A percentile compares a stretch with the other conserved stretches of the same genome.
phyloP scores from a whole-genome alignment of 148 eudicot genomes.

The Linanthus parryae region DNA sequence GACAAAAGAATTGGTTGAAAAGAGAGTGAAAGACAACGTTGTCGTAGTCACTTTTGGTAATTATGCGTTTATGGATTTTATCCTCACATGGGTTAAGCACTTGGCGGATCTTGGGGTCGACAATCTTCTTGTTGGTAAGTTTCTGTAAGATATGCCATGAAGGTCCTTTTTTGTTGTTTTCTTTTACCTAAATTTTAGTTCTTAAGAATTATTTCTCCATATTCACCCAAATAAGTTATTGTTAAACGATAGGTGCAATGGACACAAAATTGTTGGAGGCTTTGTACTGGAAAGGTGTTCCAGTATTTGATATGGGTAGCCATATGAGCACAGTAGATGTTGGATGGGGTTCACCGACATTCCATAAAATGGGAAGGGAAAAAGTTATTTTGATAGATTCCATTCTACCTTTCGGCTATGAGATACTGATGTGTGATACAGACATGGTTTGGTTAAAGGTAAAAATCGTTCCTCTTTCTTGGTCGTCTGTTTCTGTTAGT shows the following conservation, averaged over 20 bases:
- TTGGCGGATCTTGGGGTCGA: slow-evolving; percentile 75
- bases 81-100: slow-evolving; percentile 91
- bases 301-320: slow-evolving; percentile 97
- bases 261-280: slow-evolving; percentile 89
- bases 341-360: slow-evolving; percentile 95
- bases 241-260: slow-evolving; percentile 99
- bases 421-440: slow-evolving; percentile 94
- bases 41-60: slow-evolving; percentile 88
- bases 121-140: slow-evolving; percentile 87
- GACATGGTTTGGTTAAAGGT: slow-evolving; percentile 99
- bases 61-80: slow-evolving; percentile 96
- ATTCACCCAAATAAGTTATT: too few species aligned
- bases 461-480: slow-evolving; percentile 9
- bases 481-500: neutral
- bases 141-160: slow-evolving; percentile 5
- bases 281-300: slow-evolving; percentile 91
- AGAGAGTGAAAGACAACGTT: slow-evolving; percentile 75
- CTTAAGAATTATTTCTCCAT: slow-evolving; percentile 1
- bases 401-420: slow-evolving; percentile 79
- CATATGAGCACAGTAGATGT: slow-evolving; percentile 95
- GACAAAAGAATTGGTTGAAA: slow-evolving; percentile 68
- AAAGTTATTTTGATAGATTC: slow-evolving; percentile 84
- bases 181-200: neutral
- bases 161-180: too few species aligned
- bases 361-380: slow-evolving; percentile 99